These are phyloP conservation scores for Aspergillus sp. DNA, from an alignment of 2,329 filamentous ascomycete species.

Conservation along the genomic window DNA sequence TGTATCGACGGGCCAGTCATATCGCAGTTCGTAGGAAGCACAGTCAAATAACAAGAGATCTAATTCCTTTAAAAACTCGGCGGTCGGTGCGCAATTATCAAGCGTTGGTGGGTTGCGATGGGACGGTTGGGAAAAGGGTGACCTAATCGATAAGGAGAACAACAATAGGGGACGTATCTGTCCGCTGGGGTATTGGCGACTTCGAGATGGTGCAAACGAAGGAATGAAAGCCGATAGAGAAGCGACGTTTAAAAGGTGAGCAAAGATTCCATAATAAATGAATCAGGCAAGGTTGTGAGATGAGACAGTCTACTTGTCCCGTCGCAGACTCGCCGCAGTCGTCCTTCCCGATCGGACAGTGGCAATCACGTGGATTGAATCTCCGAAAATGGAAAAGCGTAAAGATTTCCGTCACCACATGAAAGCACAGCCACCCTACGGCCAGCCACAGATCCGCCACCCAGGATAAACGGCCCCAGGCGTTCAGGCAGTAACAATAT, in stretches of 20 bases:
- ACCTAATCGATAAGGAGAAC: constrained; percentile 37
- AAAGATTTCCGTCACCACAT: constrained; percentile 18
- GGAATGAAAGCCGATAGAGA: background rate
- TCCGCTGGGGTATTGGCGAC: constrained; percentile 11
- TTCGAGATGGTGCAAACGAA: background rate
- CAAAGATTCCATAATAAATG: constrained; percentile 2
- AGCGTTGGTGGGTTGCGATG: background rate
- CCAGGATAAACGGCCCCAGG: background rate
- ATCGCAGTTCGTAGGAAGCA: constrained; percentile 19
- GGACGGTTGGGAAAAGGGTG: constrained; percentile 8
- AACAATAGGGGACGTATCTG: constrained; percentile 25
- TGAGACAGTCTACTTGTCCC: constrained; percentile 3
- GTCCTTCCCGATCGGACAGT: constrained; percentile 8
- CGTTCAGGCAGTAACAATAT: constrained; percentile 1
- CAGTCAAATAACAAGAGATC: background rate
- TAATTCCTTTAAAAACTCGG: background rate
- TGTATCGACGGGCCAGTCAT: constrained; percentile 74
- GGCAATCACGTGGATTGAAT: constrained; percentile 12
- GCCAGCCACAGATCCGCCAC: background rate
- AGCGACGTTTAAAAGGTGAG: background rate
- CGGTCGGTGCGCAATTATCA: background rate
- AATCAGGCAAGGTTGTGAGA: background rate
- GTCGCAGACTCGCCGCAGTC: constrained; percentile 10
- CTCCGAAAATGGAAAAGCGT: constrained; percentile 18
- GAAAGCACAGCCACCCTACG: constrained; percentile 17